These are phyloP conservation scores for Astragalus glycyphyllos DNA, from an alignment of 306 rosid species.

Conservation along the genomic window DNA sequence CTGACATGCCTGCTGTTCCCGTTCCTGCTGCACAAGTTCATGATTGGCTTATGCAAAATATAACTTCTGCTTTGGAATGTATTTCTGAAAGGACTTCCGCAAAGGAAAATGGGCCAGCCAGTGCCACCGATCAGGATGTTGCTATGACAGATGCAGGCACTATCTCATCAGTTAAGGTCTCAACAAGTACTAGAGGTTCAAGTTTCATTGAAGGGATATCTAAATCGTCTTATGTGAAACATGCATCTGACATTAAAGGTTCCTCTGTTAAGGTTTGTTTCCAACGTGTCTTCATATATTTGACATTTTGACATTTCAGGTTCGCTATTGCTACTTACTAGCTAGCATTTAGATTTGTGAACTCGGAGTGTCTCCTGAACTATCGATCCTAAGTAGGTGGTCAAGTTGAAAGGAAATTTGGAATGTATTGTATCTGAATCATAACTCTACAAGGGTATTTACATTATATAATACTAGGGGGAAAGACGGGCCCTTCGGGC, in stretches of 20 bases:
- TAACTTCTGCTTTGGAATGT: slow-evolving; percentile 79
- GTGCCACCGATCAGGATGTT: slow-evolving; percentile 86
- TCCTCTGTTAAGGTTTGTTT: slow-evolving; percentile 89
- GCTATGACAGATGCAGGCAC: slow-evolving; percentile 89
- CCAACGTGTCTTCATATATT: slow-evolving; percentile 29
- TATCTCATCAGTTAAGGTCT: slow-evolving; percentile 65
- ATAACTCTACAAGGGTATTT: background rate
- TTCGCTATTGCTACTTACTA: background rate
- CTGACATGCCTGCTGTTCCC: slow-evolving; percentile 98
- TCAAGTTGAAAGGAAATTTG: background rate
- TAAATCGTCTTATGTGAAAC: slow-evolving; percentile 83
- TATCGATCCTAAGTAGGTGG: background rate
- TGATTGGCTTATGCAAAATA: slow-evolving; percentile 87
- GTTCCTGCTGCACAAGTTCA: slow-evolving; percentile 88
- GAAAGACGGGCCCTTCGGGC: too few relatives aligned
- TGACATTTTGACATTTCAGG: slow-evolving; percentile 1
- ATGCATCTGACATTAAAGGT: slow-evolving; percentile 63
- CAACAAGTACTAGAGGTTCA: slow-evolving; percentile 66
- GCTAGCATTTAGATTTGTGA: slow-evolving; percentile 16
- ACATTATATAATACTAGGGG: too few relatives aligned
- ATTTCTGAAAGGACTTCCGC: slow-evolving; percentile 79
- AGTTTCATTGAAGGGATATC: slow-evolving; percentile 92
- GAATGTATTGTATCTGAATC: background rate
- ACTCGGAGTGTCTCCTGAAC: slow-evolving; percentile 10
- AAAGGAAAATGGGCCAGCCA: slow-evolving; percentile 83